These are phyloP conservation scores for Cochlearia excelsa DNA, from an alignment of 345 rosid genomes.

Conservation along the genomic window DNA sequence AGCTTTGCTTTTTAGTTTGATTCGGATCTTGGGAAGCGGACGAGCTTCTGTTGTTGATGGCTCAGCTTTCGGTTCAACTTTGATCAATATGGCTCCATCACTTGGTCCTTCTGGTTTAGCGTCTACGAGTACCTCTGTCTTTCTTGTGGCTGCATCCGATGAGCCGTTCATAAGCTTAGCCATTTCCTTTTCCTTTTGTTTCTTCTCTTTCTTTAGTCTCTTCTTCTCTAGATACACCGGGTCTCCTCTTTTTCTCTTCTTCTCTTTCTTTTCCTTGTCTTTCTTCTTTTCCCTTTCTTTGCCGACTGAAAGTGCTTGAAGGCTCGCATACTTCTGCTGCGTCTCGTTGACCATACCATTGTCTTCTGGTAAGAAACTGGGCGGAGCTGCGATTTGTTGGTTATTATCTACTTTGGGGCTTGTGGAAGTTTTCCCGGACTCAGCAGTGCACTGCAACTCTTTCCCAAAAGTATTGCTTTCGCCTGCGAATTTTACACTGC, in stretches of 20 bases:
- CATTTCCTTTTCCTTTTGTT: constrained; percentile 71
- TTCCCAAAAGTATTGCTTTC: constrained; percentile 68
- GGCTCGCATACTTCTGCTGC: constrained; percentile 59
- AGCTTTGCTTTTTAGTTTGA: constrained; percentile 67
- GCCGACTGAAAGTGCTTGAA: constrained; percentile 53
- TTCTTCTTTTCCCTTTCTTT: constrained; percentile 57
- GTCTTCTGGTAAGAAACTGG: constrained; percentile 48
- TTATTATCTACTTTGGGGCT: constrained; percentile 41
- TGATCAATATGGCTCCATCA: constrained; percentile 35
- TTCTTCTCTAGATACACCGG: constrained; percentile 71
- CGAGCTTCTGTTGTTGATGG: constrained; percentile 47
- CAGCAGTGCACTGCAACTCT: constrained; percentile 97
- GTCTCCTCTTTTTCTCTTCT: constrained; percentile 67
- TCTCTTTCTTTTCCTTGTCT: constrained; percentile 48
- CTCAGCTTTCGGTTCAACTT: constrained; percentile 50
- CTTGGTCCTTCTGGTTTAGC: constrained; percentile 47
- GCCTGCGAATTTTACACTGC: constrained; percentile 69
- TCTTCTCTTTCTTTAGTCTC: constrained; percentile 83
- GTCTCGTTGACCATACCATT: constrained; percentile 47
- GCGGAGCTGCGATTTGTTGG: constrained; percentile 40
- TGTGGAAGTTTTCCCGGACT: constrained; percentile 60
- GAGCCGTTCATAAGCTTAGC: constrained; percentile 52
- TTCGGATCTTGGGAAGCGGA: constrained; percentile 53
- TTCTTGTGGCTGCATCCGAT: constrained; percentile 34
- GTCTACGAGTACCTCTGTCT: constrained; percentile 31